These are phyloP conservation scores for Tothia fuscella DNA, from an alignment of 2,329 filamentous ascomycete species.

Conservation along the genomic window DNA sequence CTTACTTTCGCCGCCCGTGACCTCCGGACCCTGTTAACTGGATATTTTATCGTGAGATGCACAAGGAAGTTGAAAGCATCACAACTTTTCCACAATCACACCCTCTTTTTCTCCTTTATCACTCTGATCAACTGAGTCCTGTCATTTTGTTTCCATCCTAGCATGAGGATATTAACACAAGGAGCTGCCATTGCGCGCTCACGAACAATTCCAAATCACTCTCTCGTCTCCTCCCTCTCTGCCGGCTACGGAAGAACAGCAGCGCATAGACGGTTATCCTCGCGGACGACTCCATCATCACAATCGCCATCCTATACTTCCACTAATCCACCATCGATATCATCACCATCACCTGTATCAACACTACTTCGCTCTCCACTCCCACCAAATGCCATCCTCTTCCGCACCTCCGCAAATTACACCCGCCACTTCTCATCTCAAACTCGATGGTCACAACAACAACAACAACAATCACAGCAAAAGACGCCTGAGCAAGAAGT, in stretches of 20 bases:
- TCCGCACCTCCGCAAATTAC: conserved; percentile 30
- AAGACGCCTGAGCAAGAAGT: conserved; percentile 17
- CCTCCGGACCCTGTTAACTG: background rate
- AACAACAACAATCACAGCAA: conserved; percentile 20
- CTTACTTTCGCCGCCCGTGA: background rate
- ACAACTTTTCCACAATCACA: too few relatives aligned
- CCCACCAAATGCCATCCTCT: conserved; percentile 17
- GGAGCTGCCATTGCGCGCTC: conserved; percentile 4
- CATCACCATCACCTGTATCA: background rate
- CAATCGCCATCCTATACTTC: background rate
- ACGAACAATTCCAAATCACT: background rate
- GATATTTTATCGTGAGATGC: too few relatives aligned
- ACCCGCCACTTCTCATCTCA: conserved; percentile 33
- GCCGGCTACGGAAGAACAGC: conserved; percentile 31
- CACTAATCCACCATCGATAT: background rate
- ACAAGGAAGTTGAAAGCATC: too few relatives aligned
- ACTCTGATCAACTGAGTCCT: too few relatives aligned
- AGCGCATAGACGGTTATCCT: conserved; percentile 35
- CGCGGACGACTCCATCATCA: background rate
- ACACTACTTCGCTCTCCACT: conserved; percentile 3
- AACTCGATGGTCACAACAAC: too few relatives aligned
- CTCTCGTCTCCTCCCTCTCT: conserved; percentile 2
- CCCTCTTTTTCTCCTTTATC: too few relatives aligned
- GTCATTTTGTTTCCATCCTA: too few relatives aligned
- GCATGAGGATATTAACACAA: conserved; percentile 9